phyloP scores from a whole-genome alignment of 441 rosid genomes.

The Pelargonium citronellum region DNA sequence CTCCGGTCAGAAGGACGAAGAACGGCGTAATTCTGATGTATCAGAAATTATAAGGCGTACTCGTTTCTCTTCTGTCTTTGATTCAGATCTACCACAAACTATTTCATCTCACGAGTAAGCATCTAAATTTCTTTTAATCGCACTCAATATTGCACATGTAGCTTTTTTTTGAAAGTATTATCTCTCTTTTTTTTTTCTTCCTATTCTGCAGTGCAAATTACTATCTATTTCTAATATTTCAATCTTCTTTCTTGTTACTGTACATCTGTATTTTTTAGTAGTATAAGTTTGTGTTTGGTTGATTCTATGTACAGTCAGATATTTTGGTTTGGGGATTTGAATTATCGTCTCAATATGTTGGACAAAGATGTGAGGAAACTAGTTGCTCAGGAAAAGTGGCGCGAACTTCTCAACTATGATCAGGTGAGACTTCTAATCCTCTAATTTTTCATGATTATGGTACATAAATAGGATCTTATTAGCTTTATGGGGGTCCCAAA shows the following conservation, averaged over 20 bases:
- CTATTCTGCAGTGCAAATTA: no score
- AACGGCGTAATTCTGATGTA: constrained; percentile 86
- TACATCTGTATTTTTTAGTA: no score
- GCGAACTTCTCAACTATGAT: constrained; percentile 63
- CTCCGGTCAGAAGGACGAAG: constrained; percentile 89
- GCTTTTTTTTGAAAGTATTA: no score
- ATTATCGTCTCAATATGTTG: constrained; percentile 75
- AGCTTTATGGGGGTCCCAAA: not conserved
- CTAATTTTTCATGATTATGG: not conserved
- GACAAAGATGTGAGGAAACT: constrained; percentile 73
- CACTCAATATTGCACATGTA: not conserved
- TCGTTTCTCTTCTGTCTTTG: constrained; percentile 60
- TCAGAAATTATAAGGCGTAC: constrained; percentile 75
- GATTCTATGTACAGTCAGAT: constrained; percentile 54
- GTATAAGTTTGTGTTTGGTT: not conserved
- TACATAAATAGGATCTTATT: not conserved
- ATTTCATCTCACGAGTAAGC: constrained; percentile 90
- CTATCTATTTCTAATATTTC: no score
- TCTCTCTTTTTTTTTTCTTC: no score
- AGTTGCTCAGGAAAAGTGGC: constrained; percentile 70
- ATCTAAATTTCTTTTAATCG: constrained; percentile 12
- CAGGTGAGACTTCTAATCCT: constrained; percentile 42
- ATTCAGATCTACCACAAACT: constrained; percentile 71
- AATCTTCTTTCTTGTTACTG: no score
- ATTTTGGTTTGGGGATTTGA: constrained; percentile 98